Evolutionary conservation across 2,329 filamentous ascomycete genomes (phyloP).

Genomic region (Paramyrothecium roridum): DNA sequence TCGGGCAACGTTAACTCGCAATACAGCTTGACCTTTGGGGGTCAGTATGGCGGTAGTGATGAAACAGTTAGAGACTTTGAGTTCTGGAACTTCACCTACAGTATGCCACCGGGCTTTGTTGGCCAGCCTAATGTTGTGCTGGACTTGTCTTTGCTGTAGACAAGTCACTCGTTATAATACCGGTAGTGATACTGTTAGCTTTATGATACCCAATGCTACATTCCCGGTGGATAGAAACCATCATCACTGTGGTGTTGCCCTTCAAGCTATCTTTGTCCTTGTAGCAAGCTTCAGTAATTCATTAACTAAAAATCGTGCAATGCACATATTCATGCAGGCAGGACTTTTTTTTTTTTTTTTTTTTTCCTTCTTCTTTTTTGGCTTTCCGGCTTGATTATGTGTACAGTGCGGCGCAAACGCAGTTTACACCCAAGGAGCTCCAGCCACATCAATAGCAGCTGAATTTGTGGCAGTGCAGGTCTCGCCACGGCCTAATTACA

Average conservation of each 20-base stretch:
- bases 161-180: too few species aligned
- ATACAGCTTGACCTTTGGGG: constrained; percentile 39
- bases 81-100: constrained; percentile 43
- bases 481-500: background rate
- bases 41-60: constrained; percentile 29
- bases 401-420: background rate
- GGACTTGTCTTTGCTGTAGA: constrained; percentile 1
- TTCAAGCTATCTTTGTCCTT: too few species aligned
- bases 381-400: too few species aligned
- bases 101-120: constrained; percentile 26
- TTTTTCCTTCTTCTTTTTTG: too few species aligned
- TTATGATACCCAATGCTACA: too few species aligned
- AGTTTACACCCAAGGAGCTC: background rate
- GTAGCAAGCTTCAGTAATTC: too few species aligned
- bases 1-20: constrained; percentile 38
- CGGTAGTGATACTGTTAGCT: too few species aligned
- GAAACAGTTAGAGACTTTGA: constrained; percentile 35
- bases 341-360: too few species aligned
- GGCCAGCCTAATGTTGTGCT: constrained; percentile 6
- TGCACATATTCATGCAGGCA: too few species aligned
- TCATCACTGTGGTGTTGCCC: too few species aligned
- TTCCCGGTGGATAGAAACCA: too few species aligned
- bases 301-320: too few species aligned
- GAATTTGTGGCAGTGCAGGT: background rate
- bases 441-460: background rate